These are phyloP conservation scores for Coccomyxa sp. DNA, from an alignment of 139 green algal species.

Conservation along the genomic window DNA sequence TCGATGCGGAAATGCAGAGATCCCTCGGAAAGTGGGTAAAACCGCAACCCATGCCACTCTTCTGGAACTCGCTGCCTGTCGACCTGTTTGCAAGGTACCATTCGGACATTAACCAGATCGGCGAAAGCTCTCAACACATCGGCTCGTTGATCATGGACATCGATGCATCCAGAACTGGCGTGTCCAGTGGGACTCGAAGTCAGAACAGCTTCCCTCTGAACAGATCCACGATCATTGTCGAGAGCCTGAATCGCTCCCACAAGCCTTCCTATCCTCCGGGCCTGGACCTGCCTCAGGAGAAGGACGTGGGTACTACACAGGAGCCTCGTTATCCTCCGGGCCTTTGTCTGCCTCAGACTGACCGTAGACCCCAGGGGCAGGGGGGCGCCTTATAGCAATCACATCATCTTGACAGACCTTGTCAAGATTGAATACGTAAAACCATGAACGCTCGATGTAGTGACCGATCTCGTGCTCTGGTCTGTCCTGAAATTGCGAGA, in stretches of 20 bases:
- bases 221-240: neutral
- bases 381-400: neutral
- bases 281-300: neutral
- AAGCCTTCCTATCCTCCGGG: neutral
- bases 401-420: neutral
- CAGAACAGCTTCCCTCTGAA: neutral
- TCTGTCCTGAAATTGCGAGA: neutral
- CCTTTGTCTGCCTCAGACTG: neutral
- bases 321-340: neutral
- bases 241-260: neutral
- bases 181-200: neutral
- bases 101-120: neutral
- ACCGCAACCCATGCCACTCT: neutral
- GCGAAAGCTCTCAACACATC: neutral
- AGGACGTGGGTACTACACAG: neutral
- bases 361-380: neutral
- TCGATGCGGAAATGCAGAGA: neutral
- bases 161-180: neutral
- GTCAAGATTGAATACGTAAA: neutral
- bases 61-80: neutral
- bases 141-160: neutral
- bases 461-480: neutral
- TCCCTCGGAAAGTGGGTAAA: neutral
- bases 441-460: neutral
- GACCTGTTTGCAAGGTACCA: neutral